These are phyloP conservation scores for Cladosporium halotolerans DNA, from an alignment of 2,329 filamentous ascomycete species.

Conservation along the genomic window DNA sequence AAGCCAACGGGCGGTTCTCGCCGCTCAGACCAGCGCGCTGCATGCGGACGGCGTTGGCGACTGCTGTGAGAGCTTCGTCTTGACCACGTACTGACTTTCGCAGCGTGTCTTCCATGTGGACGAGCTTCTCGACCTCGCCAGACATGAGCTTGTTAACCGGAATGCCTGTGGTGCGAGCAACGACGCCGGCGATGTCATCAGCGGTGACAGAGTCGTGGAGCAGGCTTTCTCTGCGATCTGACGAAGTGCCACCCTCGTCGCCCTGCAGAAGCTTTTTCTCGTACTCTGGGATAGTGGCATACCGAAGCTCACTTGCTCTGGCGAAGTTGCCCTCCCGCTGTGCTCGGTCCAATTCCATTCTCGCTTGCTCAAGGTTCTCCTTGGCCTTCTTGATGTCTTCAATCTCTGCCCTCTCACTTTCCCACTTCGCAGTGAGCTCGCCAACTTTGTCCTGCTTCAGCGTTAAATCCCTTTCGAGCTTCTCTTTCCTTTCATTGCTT, in stretches of 20 bases:
- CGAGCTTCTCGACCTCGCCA: conserved; percentile 87
- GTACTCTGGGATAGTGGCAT: conserved; percentile 75
- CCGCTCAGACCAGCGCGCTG: conserved; percentile 88
- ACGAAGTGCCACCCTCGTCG: conserved; percentile 30
- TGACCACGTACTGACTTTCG: conserved; percentile 82
- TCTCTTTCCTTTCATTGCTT: conserved; percentile 80
- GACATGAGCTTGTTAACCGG: conserved; percentile 87
- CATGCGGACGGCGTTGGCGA: conserved; percentile 87
- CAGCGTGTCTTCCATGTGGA: conserved; percentile 90
- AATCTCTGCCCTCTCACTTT: conserved; percentile 80
- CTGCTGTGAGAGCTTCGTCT: conserved; percentile 84
- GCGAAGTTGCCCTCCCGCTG: conserved; percentile 84
- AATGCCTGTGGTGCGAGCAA: conserved; percentile 86
- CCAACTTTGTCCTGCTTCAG: conserved; percentile 69
- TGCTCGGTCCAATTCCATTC: conserved; percentile 78
- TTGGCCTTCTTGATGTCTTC: conserved; percentile 82
- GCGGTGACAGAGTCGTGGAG: conserved; percentile 93
- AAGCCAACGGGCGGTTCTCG: conserved; percentile 84
- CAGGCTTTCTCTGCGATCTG: conserved; percentile 54
- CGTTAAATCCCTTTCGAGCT: conserved; percentile 71
- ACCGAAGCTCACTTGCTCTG: conserved; percentile 83
- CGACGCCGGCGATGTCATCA: conserved; percentile 89
- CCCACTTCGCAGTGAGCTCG: conserved; percentile 77
- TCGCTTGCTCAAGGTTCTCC: conserved; percentile 78
- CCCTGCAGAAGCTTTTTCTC: conserved; percentile 68